Percentiles rank a stretch among this genome's conserved stretches.
Evolutionary conservation across 2,329 filamentous ascomycete genomes (phyloP).

Genomic region (Albophoma yamanashiensis): DNA sequence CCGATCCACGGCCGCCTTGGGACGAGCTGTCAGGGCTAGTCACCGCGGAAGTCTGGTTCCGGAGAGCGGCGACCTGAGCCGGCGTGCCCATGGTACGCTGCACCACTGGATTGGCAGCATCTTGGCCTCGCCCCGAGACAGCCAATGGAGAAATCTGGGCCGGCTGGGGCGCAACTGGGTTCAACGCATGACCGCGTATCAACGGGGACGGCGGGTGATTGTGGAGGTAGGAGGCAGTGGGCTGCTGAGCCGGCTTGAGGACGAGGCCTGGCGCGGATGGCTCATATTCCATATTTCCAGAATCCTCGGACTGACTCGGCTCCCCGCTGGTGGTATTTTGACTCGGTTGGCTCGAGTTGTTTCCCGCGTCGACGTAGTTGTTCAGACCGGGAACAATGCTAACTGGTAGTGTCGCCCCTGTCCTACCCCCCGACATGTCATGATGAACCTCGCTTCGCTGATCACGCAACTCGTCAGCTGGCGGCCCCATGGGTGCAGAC

Average conservation of each 20-base stretch:
- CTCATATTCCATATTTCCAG: constrained; percentile 19
- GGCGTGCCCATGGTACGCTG: constrained; percentile 18
- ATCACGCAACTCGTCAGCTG: background rate
- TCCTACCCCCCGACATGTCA: background rate
- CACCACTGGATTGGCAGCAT: background rate
- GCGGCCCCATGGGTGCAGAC: background rate
- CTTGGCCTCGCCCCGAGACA: constrained; percentile 27
- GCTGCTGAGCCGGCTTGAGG: constrained; percentile 6
- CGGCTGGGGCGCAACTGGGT: constrained; percentile 65
- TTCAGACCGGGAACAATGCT: constrained; percentile 20
- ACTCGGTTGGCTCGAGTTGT: constrained; percentile 5
- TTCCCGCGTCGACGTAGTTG: constrained; percentile 11
- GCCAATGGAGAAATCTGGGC: constrained; percentile 55
- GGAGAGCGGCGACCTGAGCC: constrained; percentile 47
- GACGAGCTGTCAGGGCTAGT: constrained; percentile 53
- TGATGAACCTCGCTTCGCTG: constrained; percentile 4
- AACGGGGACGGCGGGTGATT: constrained; percentile 44
- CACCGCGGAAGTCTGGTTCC: constrained; percentile 33
- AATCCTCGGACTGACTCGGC: constrained; percentile 31
- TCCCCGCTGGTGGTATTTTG: constrained; percentile 26
- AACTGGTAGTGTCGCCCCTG: constrained; percentile 4
- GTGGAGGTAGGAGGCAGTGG: constrained; percentile 15
- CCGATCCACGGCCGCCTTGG: constrained; percentile 34
- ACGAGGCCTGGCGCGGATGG: constrained; percentile 6
- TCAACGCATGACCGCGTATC: constrained; percentile 62